Conservation (phyloP, 148 eudicot species). For the Fallopia convolvulus region DNA sequence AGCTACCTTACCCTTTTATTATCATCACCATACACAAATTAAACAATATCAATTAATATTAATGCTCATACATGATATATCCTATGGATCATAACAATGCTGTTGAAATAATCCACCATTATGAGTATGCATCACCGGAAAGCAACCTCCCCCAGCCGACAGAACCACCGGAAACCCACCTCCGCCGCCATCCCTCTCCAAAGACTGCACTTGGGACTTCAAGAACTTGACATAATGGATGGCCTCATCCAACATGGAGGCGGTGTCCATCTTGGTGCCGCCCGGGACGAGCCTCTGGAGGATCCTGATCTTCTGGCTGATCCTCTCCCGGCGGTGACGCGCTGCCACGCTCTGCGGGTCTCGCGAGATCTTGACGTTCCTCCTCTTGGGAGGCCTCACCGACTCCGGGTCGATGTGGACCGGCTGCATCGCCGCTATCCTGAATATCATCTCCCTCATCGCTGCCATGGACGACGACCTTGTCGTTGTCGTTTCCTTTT, state of each 20-base stretch:
- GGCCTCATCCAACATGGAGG: slow-evolving; percentile 90
- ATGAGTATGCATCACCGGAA: slow-evolving; percentile 14
- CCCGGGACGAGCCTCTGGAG: slow-evolving; percentile 90
- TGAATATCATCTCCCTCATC: slow-evolving; percentile 86
- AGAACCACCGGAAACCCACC: slow-evolving; percentile 39
- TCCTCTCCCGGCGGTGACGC: slow-evolving; percentile 74
- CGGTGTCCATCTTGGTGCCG: slow-evolving; percentile 93
- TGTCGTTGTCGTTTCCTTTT: slow-evolving; percentile 15
- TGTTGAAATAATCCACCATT: neutral
- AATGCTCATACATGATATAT: neutral
- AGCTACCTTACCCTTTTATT: neutral
- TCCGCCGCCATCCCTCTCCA: slow-evolving; percentile 32
- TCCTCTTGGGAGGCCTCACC: slow-evolving; percentile 68
- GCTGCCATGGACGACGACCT: slow-evolving; percentile 48
- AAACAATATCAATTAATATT: neutral
- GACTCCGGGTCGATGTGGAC: slow-evolving; percentile 86
- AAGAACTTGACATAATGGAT: slow-evolving; percentile 85
- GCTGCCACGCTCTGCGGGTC: slow-evolving; percentile 96
- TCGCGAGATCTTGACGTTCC: slow-evolving; percentile 79
- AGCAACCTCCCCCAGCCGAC: slow-evolving; percentile 24
- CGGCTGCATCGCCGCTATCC: slow-evolving; percentile 94
- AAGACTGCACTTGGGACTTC: slow-evolving; percentile 68
- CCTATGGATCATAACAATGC: neutral
- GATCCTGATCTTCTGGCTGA: slow-evolving; percentile 76
- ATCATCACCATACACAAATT: neutral